Conservation (phyloP, 1,284 basidiomycete genomes). For the Ceratobasidium sp. region DNA sequence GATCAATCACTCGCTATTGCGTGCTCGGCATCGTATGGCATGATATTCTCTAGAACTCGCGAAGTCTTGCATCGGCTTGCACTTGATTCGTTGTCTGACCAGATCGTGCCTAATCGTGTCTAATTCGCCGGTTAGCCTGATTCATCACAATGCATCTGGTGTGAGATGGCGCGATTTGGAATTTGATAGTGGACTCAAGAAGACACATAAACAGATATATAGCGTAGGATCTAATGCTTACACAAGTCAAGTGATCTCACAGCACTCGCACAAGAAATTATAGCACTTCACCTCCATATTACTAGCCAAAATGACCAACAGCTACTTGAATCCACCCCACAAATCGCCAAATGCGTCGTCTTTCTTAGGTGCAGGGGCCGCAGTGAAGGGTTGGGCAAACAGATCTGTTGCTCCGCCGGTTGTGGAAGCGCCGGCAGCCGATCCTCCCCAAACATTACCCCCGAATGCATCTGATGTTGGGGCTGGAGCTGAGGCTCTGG, state of each 20-base stretch:
- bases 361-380: slow-evolving; percentile 61
- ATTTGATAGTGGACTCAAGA: neutral
- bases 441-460: slow-evolving; percentile 37
- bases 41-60: neutral
- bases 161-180: slow-evolving; percentile 32
- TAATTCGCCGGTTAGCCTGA: slow-evolving; percentile 21
- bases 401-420: slow-evolving; percentile 5
- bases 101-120: neutral
- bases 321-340: slow-evolving; percentile 81
- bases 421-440: slow-evolving; percentile 7
- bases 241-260: slow-evolving; percentile 21
- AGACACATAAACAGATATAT: neutral
- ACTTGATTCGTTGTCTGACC: neutral
- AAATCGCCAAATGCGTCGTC: slow-evolving; percentile 82
- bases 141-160: neutral
- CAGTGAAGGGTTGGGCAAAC: slow-evolving; percentile 44
- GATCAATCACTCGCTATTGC: too few species aligned
- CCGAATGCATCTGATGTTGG: slow-evolving; percentile 30
- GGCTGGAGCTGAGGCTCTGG: slow-evolving; percentile 7
- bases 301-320: neutral
- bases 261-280: slow-evolving; percentile 11
- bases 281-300: slow-evolving; percentile 16
- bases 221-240: neutral
- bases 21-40: slow-evolving; percentile 7
- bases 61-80: neutral